Base-by-base conservation (phyloP, 169 alveolate genomes). In the Plasmodium ovale region DNA sequence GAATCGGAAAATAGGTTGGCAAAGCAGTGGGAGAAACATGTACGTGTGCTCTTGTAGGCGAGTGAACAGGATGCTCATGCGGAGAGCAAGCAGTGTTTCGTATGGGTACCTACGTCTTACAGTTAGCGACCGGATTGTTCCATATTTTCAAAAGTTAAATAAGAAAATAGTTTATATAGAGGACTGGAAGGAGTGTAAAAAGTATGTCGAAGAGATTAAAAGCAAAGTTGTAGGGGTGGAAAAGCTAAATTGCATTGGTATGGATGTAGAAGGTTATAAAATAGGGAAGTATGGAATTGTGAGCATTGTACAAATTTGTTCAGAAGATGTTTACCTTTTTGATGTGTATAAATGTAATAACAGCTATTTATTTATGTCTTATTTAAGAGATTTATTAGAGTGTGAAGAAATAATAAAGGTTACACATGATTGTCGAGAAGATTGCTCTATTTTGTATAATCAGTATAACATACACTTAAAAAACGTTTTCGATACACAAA, bases 331-430 rank as follows among this genome's bases (percentile, higher is more conserved):
- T 4, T 74, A 74, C 35, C 44, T 74, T 31, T 74, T 74, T 53
- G 88, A 74, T 65, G 5, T 74, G 29, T 74, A 74, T 53, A 74
- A 60, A 74, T 74, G 88, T 60, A 74, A 74, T 74, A 74, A 74
- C 39, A 21, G 25, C 5, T 74, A 59, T 42, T 10, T 74, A 21
- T 74, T 74, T 51, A 47, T 44, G 12, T 59, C 35, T 7, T 59
- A 51, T 27, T 35, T 74, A 74, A 74, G n/a, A 67, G 88, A 74
- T 0, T 25, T 74, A 42, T 51, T 74, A 21, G 88, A 74, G 60
- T 25, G 44, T 53, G 31, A 51, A 25, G 21, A 33, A 37, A 27
- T 74, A 25, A 33, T 74, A 59, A 74, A 74, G 7, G 39, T 74
- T 21, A 31, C 68, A 9, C 88, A 74, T 74, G 88, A 74, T 53